Evolutionary conservation across 768 basidiomycete species (phyloP), one percentile per base, ranked within the genome.

Genomic region (Porpolomopsis calyptriformis): DNA sequence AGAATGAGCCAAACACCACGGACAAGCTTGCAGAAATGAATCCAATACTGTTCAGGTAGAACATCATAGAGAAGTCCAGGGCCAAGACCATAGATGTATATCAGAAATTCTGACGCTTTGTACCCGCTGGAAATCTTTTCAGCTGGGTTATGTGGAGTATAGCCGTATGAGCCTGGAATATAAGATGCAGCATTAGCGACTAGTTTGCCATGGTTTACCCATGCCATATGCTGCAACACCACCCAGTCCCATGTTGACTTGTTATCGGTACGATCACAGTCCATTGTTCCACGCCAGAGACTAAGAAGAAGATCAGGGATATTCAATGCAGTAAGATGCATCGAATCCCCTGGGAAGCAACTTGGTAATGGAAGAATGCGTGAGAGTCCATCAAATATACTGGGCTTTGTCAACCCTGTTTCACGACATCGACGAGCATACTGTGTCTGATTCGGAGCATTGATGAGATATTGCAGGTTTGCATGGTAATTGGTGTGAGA

Each of bases 321-420:
- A 19, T 61, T 62, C 40, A 68, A 48, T 3, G 48, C 47, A 3
- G 56, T 16, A 0, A 68, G 55, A 49, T 73, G 68, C 71, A 76
- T 76, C 0, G 62, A n/a, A 47, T 76, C 71, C 1, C 61, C 56
- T 0, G 56, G 48, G 52, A 72, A 73, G 20, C 57, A 60, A n/a
- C n/a, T n/a, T n/a, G n/a, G n/a, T n/a, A n/a, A n/a, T 0, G 39
- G 23, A 0, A 70, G 70, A 3, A 70, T 43, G 0, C 56, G 54
- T 7, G 71, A 57, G 0, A 43, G 57, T 2, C 22, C 40, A 0
- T 34, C 19, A 0, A 39, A 39, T 0, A 37, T 14, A 9, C 74
- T 53, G 0, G 64, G 66, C 18, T 55, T 55, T 16, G 73, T 60
- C 9, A 74, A 55, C 1, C 53, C 63, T 0, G 64, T 62, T 12